phyloP scores from a whole-genome alignment of 2,329 filamentous ascomycete species.

The Ophiocordyceps camponoti-leonardi region DNA sequence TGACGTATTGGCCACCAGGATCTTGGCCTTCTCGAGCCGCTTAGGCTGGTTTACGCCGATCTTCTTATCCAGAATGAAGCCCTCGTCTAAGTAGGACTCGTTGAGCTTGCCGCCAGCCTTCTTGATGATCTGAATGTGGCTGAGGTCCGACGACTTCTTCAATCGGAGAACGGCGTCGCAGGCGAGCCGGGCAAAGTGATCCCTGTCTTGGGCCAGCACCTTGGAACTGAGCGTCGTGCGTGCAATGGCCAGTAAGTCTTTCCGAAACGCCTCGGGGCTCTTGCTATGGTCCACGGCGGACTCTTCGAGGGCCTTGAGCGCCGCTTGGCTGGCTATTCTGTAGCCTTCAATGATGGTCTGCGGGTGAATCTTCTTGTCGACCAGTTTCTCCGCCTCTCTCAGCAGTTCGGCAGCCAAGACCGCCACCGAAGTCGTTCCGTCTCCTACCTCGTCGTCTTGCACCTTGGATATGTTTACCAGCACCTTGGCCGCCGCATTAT shows the following conservation, averaged over 20 bases:
- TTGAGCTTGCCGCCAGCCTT: conserved; percentile 95
- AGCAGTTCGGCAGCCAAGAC: conserved; percentile 90
- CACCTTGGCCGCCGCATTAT: conserved; percentile 96
- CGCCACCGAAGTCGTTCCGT: conserved; percentile 94
- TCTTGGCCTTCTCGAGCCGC: conserved; percentile 93
- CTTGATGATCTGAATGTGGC: conserved; percentile 98
- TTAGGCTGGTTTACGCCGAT: conserved; percentile 98
- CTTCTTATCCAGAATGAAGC: conserved; percentile 98
- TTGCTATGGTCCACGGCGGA: conserved; percentile 81
- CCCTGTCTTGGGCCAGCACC: conserved; percentile 82
- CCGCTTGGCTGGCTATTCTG: conserved; percentile 86
- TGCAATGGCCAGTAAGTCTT: conserved; percentile 80
- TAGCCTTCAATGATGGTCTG: conserved; percentile 99
- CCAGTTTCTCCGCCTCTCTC: conserved; percentile 89
- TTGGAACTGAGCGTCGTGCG: conserved; percentile 95
- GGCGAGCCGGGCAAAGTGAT: conserved; percentile 79
- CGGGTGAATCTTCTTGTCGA: conserved; percentile 96
- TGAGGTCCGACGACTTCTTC: conserved; percentile 80
- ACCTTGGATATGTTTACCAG: conserved; percentile 99
- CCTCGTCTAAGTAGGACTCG: conserved; percentile 94
- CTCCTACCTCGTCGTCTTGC: conserved; percentile 95
- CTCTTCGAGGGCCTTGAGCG: conserved; percentile 67
- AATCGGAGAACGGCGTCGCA: conserved; percentile 83
- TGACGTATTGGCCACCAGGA: conserved; percentile 89
- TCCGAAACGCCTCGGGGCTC: conserved; percentile 66